Percentiles rank a stretch among this genome's conserved stretches.
Evolutionary conservation across 352 stramenopile genomes (phyloP).

Genomic region (Globisporangium spinosum): DNA sequence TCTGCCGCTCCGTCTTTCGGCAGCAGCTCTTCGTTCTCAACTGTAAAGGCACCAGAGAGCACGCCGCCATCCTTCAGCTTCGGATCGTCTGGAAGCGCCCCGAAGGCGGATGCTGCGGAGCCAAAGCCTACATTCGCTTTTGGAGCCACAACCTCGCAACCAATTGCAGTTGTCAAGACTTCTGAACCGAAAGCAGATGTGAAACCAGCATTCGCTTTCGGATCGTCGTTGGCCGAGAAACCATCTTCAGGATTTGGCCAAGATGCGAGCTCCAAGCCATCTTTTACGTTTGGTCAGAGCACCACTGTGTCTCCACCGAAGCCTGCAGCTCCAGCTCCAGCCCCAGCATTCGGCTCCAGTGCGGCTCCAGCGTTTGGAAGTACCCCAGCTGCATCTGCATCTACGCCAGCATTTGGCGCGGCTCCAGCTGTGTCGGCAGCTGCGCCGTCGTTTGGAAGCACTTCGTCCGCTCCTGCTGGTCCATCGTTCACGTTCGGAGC

Average conservation of each 20-base stretch:
- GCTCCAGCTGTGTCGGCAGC: conserved; percentile 9
- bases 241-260: conserved; percentile 26
- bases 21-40: not conserved
- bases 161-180: conserved; percentile 1
- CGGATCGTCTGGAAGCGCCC: conserved; percentile 21
- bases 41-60: not conserved
- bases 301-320: conserved; percentile 3
- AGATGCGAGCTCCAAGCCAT: conserved; percentile 20
- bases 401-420: conserved; percentile 27
- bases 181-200: conserved; percentile 4
- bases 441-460: conserved; percentile 14
- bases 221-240: conserved; percentile 26
- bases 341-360: conserved; percentile 15
- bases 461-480: conserved; percentile 11
- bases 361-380: conserved; percentile 19
- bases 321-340: conserved; percentile 3
- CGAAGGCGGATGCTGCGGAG: conserved; percentile 18
- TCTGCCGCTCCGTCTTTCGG: not conserved
- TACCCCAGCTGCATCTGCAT: conserved; percentile 12
- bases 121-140: conserved; percentile 27
- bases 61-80: conserved; percentile 15
- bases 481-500: conserved; percentile 26
- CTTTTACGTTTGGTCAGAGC: conserved; percentile 14
- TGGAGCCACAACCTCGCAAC: conserved; percentile 5
- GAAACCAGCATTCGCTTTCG: conserved; percentile 43